Evolutionary conservation across 441 rosid genomes (phyloP), one percentile per base, ranked within the genome.

Genomic region (Erodium moschatum): DNA sequence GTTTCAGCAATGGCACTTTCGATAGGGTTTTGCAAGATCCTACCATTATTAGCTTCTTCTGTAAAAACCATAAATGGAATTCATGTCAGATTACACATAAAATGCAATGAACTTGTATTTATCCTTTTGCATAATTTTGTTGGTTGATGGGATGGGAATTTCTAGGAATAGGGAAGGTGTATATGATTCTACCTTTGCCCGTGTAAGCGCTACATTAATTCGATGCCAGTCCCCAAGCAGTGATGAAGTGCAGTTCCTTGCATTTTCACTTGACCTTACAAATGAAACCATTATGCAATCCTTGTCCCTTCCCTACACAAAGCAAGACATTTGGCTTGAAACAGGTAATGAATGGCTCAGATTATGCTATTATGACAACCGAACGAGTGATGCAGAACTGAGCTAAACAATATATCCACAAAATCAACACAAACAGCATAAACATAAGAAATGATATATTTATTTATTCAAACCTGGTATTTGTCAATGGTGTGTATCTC

Each of bases 401-500:
- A 24, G 15, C 61, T 3, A 46, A 46, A 52, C 48, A 42, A 24
- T 24, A 42, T 19, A 13, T 11, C 31, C 46, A 35, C 44, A 38
- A 38, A 38, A 6, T 7, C 1, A 38, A 33, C 4, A 33, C 38
- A 33, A 33, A 33, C 38, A 13, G 3, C 18, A 46, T 13, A 46
- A 13, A 12, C 16, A 46, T 6, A 1, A 58, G 29, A 58, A 50
- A 52, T 15, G 29, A 75, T 24, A 61, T 65, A 15, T 35, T 61
- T 60, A 19, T 69, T 56, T 62, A 68, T 58, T 76, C 83, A 64
- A 76, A 94, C 99, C 99, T 94, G 97, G 82, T 88, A 94, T 74
- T 91, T 91, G 70, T 94, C 99, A 71, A 94, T 91, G 67, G 97
- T 94, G 79, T 94, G 96, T 67, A 86, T 85, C 86, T 94, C 99